These are phyloP conservation scores for Liquidambar formosana DNA, from an alignment of 164 flowering plant species.

Conservation along the genomic window DNA sequence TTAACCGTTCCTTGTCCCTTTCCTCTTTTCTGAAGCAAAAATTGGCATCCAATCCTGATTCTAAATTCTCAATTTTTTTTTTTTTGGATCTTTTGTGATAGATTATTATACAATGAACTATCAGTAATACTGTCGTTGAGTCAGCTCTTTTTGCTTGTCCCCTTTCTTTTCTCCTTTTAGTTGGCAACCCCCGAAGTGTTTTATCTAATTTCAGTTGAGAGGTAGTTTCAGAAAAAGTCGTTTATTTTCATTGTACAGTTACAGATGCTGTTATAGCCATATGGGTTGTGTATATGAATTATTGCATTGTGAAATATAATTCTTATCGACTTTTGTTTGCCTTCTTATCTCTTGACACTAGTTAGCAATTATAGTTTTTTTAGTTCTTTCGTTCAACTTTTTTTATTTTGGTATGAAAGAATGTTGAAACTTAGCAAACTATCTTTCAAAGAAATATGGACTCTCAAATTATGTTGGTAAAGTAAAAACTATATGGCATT, in stretches of 20 bases:
- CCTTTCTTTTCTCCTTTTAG: constrained; percentile 14
- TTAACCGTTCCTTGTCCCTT: constrained; percentile 16
- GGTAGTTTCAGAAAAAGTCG: constrained; percentile 19
- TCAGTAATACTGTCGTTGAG: constrained; percentile 14
- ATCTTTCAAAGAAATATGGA: no score
- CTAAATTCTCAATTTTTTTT: constrained; percentile 13
- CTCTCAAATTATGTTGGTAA: no score
- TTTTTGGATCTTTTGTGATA: constrained; percentile 12
- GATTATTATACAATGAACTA: constrained; percentile 28
- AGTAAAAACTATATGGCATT: no score
- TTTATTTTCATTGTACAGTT: constrained; percentile 35
- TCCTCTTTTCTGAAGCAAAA: constrained; percentile 16
- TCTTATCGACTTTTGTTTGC: constrained; percentile 6
- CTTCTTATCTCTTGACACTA: not conserved
- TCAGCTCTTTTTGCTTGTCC: constrained; percentile 19
- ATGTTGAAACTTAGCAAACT: not conserved
- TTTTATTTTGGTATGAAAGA: not conserved
- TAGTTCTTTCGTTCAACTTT: not conserved
- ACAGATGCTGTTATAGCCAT: constrained; percentile 14
- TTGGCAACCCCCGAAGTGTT: constrained; percentile 17
- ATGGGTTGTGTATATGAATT: constrained; percentile 28
- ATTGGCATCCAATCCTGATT: constrained; percentile 16
- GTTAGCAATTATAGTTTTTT: not conserved
- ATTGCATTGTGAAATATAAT: constrained; percentile 28
- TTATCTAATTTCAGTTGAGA: constrained; percentile 12